A percentile compares a stretch with the other conserved stretches of the same genome.
Evolutionary conservation across 306 rosid genomes (phyloP).

Genomic region (Carpinus fangiana): DNA sequence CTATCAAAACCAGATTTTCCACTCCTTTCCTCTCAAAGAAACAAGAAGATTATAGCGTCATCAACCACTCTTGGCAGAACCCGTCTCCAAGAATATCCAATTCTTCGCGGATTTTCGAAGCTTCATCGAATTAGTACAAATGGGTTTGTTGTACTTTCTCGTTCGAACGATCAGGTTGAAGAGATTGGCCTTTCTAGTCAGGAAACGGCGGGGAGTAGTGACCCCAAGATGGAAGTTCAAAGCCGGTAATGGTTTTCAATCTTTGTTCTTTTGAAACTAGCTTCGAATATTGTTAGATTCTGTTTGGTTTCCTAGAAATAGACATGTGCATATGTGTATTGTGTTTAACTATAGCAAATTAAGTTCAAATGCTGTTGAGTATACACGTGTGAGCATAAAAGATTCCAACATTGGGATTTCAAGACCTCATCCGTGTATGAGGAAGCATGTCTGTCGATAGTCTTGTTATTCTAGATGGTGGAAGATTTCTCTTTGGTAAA

Average conservation of each 20-base stretch:
- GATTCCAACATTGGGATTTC: not conserved
- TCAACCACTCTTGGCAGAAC: constrained; percentile 14
- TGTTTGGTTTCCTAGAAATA: constrained; percentile 2
- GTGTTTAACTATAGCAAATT: not conserved
- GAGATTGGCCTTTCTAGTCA: constrained; percentile 21
- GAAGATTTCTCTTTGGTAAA: not conserved
- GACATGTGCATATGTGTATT: not conserved
- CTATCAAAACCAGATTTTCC: constrained; percentile 27
- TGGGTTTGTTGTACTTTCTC: constrained; percentile 35
- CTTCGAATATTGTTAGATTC: too few species aligned
- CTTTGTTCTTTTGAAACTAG: not conserved
- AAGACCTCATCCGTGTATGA: not conserved
- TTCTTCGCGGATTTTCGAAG: constrained; percentile 9
- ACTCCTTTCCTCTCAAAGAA: constrained; percentile 1
- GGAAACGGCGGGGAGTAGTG: constrained; percentile 17
- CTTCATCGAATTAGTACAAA: constrained; percentile 25
- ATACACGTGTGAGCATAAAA: too few species aligned
- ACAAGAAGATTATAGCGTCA: constrained; percentile 5
- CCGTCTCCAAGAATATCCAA: constrained; percentile 18
- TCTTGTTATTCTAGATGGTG: not conserved
- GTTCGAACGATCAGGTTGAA: constrained; percentile 32
- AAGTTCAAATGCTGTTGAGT: too few species aligned
- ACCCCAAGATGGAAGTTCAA: constrained; percentile 48
- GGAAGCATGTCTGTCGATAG: not conserved
- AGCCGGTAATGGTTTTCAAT: constrained; percentile 46